A percentile compares a stretch with the other conserved stretches of the same genome.
These are phyloP conservation scores for Cordyceps pruinosa DNA, from an alignment of 2,329 filamentous ascomycete species.

Conservation along the genomic window DNA sequence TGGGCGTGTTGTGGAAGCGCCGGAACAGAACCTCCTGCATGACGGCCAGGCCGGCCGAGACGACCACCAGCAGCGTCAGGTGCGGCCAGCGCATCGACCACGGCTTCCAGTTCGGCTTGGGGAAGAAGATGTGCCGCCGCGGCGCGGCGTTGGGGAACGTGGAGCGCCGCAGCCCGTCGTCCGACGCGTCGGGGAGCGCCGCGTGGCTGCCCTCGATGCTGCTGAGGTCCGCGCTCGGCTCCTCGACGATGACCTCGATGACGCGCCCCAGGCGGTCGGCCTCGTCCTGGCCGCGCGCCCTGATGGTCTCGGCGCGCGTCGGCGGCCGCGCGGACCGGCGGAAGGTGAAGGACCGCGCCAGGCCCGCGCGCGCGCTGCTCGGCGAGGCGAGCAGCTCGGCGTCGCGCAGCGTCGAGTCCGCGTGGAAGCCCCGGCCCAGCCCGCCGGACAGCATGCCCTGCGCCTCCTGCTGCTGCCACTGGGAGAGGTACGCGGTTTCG, in stretches of 20 bases:
- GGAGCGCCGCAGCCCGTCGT: constrained; percentile 28
- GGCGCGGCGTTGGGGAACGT: constrained; percentile 29
- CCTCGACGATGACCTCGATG: constrained; percentile 50
- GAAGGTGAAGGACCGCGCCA: constrained; percentile 36
- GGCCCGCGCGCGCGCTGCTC: constrained; percentile 24
- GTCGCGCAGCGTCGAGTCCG: constrained; percentile 40
- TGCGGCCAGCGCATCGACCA: constrained; percentile 59
- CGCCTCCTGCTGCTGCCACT: constrained; percentile 46
- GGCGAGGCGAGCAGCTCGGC: constrained; percentile 41
- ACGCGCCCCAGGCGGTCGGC: constrained; percentile 54
- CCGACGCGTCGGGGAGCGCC: constrained; percentile 13
- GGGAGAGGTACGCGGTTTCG: constrained; percentile 38
- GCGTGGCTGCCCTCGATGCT: constrained; percentile 39
- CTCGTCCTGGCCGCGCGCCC: constrained; percentile 47
- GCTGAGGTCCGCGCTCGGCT: constrained; percentile 44
- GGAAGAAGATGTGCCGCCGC: constrained; percentile 46
- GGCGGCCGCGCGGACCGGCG: constrained; percentile 22
- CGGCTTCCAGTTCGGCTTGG: constrained; percentile 60
- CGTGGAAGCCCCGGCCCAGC: constrained; percentile 45
- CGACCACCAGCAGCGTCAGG: constrained; percentile 42
- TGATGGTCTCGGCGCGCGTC: constrained; percentile 36
- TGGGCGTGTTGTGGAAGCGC: constrained; percentile 35
- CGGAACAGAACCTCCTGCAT: constrained; percentile 51
- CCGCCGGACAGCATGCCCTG: constrained; percentile 51
- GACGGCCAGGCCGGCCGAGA: constrained; percentile 47